Evolutionary conservation across 2,329 filamentous ascomycete genomes (phyloP), one percentile per base, ranked within the genome.

Genomic region (Penicillium capsulatum): DNA sequence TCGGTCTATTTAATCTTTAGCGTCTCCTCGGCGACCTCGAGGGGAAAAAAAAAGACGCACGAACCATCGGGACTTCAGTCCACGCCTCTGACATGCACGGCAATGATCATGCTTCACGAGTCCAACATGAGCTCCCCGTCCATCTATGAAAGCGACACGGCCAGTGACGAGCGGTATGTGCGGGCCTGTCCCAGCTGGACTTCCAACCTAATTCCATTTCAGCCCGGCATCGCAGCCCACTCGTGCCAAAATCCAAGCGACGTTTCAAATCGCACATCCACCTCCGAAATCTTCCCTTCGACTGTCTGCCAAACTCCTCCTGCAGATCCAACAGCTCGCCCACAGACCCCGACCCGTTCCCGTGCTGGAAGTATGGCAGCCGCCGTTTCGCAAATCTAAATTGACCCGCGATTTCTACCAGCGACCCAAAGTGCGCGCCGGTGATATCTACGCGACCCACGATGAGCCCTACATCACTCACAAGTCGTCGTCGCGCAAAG

Each of bases 261-360:
- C 45, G 19, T 63, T 63, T 39, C 49, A 54, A 28, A 51, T 63
- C 22, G 59, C 59, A 7, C 54, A 51, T 19, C 60, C 58, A 9
- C 54, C 60, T 4, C 54, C 58, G 9, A 62, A 60, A 51, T 54
- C 53, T 15, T 44, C 47, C 5, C 45, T 63, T 8, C 54, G 59
- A 4, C 48, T 63, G 28, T 44, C 50, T 17, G 44, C 60, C 7
- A 56, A 55, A 15, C 47, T 61, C 15, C 45, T 59, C 3, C 54
- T 63, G 2, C 60, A 63, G 51, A 55, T 63, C 36, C 60, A 63
- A 48, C 60, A 63, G 49, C 33, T 63, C 19, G 40, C 41, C 3
- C 31, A 38, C 10, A 49, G 49, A 7, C 43, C 50, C 11, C 51
- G 56, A 15, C 52, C 51, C 13, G 45, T 59, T 7, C 58, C 60